Conservation (phyloP, 2,329 filamentous ascomycete species). For the Venturia oleaginea region DNA sequence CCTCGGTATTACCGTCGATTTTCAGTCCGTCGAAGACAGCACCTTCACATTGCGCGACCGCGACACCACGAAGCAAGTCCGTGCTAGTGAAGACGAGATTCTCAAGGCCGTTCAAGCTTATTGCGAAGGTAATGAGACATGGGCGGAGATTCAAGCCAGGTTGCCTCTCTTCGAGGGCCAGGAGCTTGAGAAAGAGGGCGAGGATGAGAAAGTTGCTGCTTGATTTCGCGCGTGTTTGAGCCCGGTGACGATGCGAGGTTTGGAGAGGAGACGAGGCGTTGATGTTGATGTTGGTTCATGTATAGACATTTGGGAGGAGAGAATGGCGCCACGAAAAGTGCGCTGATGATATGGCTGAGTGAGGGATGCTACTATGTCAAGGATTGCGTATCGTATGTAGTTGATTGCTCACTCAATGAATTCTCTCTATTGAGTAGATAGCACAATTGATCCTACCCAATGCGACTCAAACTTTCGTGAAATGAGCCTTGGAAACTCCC, state of each 20-base stretch:
- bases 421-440: neutral
- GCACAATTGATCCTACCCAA: neutral
- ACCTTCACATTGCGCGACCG: constrained; percentile 83
- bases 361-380: neutral
- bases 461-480: neutral
- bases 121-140: constrained; percentile 53
- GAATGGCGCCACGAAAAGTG: neutral
- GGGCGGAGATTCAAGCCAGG: constrained; percentile 64
- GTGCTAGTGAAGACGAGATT: constrained; percentile 72
- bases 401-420: neutral
- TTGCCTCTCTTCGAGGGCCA: constrained; percentile 81
- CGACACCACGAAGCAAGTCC: constrained; percentile 84
- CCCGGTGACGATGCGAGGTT: neutral
- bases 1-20: constrained; percentile 88
- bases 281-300: constrained; percentile 3
- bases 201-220: neutral
- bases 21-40: constrained; percentile 84
- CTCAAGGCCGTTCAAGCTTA: constrained; percentile 60
- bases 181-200: constrained; percentile 27
- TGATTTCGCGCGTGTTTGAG: neutral
- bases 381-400: neutral
- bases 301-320: neutral
- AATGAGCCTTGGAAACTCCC: neutral
- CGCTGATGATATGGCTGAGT: neutral
- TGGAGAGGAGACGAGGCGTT: neutral